phyloP scores from a whole-genome alignment of 2,329 filamentous ascomycete species.

The Exophiala mesophila region DNA sequence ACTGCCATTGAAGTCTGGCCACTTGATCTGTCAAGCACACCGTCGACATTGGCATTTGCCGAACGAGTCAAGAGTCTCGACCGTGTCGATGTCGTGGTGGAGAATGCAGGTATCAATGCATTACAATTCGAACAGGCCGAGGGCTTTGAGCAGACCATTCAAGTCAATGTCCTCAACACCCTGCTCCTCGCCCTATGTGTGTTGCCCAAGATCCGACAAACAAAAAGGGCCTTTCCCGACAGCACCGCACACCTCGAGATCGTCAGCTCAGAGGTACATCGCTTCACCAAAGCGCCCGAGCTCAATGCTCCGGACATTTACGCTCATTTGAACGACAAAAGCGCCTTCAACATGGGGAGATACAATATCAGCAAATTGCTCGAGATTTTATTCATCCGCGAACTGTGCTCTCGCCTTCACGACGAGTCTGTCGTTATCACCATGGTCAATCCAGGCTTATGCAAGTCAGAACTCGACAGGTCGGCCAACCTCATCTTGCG shows the following conservation, averaged over 20 bases:
- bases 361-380: constrained; percentile 24
- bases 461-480: constrained; percentile 18
- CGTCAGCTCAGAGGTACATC: constrained; percentile 26
- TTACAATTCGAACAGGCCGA: constrained; percentile 15
- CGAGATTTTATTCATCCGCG: constrained; percentile 23
- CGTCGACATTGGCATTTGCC: constrained; percentile 30
- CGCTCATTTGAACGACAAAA: constrained; percentile 12
- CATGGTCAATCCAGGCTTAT: constrained; percentile 27
- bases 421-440: constrained; percentile 23
- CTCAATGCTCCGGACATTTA: constrained; percentile 19
- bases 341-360: constrained; percentile 12
- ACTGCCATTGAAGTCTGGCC: constrained; percentile 41
- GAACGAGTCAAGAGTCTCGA: constrained; percentile 29
- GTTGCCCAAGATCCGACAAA: constrained; percentile 24
- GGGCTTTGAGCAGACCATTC: constrained; percentile 26
- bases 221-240: constrained; percentile 16
- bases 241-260: constrained; percentile 23
- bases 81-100: constrained; percentile 34
- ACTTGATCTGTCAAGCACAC: constrained; percentile 40
- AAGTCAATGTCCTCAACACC: constrained; percentile 29
- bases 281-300: constrained; percentile 21
- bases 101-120: constrained; percentile 36
- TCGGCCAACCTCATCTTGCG: neutral
- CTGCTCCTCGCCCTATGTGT: constrained; percentile 26
- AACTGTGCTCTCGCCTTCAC: constrained; percentile 15